Conservation (phyloP, 2,329 filamentous ascomycete species). For the Fusarium albosuccineum region DNA sequence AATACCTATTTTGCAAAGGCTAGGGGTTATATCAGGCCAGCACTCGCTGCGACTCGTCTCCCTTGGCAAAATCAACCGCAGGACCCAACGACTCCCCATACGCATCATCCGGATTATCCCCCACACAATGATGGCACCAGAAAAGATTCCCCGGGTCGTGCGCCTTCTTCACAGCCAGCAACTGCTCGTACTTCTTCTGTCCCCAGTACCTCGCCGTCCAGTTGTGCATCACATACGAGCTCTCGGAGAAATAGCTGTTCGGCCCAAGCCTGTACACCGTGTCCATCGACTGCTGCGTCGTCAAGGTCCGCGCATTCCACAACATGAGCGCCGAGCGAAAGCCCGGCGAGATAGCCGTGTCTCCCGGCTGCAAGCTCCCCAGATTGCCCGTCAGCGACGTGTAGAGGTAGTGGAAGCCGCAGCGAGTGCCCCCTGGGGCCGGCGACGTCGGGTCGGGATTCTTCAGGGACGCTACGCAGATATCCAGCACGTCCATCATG, state of each 20-base stretch:
- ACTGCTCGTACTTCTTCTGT: slow-evolving; percentile 2
- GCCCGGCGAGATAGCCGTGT: slow-evolving; percentile 15
- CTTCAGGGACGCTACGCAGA: slow-evolving; percentile 23
- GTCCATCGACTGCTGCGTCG: slow-evolving; percentile 7
- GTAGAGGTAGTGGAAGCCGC: slow-evolving; percentile 32
- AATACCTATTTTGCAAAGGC: no score
- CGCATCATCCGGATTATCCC: slow-evolving; percentile 9
- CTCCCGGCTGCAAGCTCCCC: slow-evolving; percentile 21
- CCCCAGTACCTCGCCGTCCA: slow-evolving; percentile 15
- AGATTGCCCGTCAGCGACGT: slow-evolving; percentile 29
- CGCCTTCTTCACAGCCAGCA: slow-evolving; percentile 10
- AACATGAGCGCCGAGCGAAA: slow-evolving; percentile 18
- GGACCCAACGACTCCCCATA: slow-evolving; percentile 2
- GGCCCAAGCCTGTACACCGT: slow-evolving; percentile 14
- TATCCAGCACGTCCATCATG: slow-evolving; percentile 29
- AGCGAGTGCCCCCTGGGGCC: slow-evolving; percentile 5
- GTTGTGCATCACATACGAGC: slow-evolving; percentile 15
- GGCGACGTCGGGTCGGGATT: slow-evolving; percentile 18
- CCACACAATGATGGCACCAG: slow-evolving; percentile 8
- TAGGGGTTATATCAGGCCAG: no score
- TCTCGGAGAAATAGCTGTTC: slow-evolving; percentile 16
- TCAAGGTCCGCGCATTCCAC: slow-evolving; percentile 14
- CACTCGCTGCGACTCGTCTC: no score
- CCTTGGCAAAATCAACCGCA: not conserved
- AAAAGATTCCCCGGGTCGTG: slow-evolving; percentile 8